Percentiles rank a stretch among this genome's conserved stretches.
Evolutionary conservation across 1,284 basidiomycete species (phyloP).

Genomic region (Trichosporon inkin): DNA sequence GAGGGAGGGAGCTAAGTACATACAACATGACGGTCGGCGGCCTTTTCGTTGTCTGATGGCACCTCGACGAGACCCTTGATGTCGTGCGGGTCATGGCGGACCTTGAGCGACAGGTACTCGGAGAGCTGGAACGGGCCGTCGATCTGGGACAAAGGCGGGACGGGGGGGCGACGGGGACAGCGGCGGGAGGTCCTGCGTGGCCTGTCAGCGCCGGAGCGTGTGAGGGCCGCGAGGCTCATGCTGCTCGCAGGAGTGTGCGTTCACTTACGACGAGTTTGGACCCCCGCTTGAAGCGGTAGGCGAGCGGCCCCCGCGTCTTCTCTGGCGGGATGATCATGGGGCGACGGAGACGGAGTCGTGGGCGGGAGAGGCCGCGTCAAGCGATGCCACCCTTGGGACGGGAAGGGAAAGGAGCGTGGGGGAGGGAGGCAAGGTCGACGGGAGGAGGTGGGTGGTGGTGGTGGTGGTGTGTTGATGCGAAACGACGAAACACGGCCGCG

Average conservation of each 20-base stretch:
- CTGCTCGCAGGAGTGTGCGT: no score
- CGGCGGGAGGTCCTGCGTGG: slow-evolving; percentile 31
- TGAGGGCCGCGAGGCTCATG: not conserved
- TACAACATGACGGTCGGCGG: slow-evolving; percentile 53
- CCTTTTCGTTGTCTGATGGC: slow-evolving; percentile 54
- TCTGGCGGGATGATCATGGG: slow-evolving; percentile 30
- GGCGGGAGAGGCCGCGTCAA: not conserved
- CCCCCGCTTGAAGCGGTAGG: slow-evolving; percentile 31
- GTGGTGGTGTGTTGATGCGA: not conserved
- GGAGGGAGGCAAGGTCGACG: not conserved
- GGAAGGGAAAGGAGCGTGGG: not conserved
- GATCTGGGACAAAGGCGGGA: slow-evolving; percentile 49
- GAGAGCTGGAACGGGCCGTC: slow-evolving; percentile 92
- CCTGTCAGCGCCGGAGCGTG: not conserved
- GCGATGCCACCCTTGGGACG: slow-evolving; percentile 1
- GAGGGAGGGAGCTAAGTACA: no score
- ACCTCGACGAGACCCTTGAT: slow-evolving; percentile 74
- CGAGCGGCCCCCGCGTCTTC: slow-evolving; percentile 11
- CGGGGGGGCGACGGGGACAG: slow-evolving; percentile 26
- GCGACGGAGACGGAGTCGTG: not conserved
- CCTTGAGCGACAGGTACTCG: slow-evolving; percentile 85
- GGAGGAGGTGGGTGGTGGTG: not conserved
- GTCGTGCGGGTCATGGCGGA: slow-evolving; percentile 80
- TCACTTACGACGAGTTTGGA: slow-evolving; percentile 31
- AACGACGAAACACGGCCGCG: not conserved